Base-by-base conservation (phyloP, 768 basidiomycete species). In the Kwoniella sp. region DNA sequence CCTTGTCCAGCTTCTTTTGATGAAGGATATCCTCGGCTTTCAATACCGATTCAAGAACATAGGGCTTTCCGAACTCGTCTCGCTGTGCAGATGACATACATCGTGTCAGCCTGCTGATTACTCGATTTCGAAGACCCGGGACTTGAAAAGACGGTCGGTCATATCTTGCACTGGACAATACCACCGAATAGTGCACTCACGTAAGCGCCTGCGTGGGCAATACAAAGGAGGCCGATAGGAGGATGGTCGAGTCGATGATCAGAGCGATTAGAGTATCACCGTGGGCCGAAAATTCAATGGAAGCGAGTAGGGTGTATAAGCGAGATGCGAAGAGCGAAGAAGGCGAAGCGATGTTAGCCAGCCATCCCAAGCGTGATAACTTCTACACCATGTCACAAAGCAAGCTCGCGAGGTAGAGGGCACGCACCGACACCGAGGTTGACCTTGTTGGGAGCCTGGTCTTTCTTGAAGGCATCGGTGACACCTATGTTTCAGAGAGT, bases 401-500 rank as follows among this genome's bases (percentile, higher is more conserved):
- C n/a, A n/a, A n/a, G n/a, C n/a, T n/a, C n/a, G n/a, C n/a, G n/a
- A n/a, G n/a, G 2, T 17, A 29, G 21, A 44, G 19, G 83, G 2
- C 93, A 97, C 55, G 91, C 90, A 75, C 96, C 96, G 71, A 97
- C 96, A 76, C 96, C 96, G 63, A 99, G 84, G 82, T 98, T 99
- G 75, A 99, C 93, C 81, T 98, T 98, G 68, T 88, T 87, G 19
- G 89, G 83, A 79, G 90, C 86, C 73, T 86, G 88, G 85, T 97
- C 92, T 51, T 91, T 91, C 83, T 93, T 95, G 87, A 94, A 99
- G 17, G 92, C 91, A 77, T 97, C 95, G 44, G 90, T 88, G 55
- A 99, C 78, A 68, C 80, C 79, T 71, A 73, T 21, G 22, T n/a
- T 51, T 13, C 33, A 33, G 5, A 77, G 70, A 60, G 33, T 7